phyloP scores from a whole-genome alignment of 202 grass and related monocot genomes.

The Brachypodium distachyon region DNA sequence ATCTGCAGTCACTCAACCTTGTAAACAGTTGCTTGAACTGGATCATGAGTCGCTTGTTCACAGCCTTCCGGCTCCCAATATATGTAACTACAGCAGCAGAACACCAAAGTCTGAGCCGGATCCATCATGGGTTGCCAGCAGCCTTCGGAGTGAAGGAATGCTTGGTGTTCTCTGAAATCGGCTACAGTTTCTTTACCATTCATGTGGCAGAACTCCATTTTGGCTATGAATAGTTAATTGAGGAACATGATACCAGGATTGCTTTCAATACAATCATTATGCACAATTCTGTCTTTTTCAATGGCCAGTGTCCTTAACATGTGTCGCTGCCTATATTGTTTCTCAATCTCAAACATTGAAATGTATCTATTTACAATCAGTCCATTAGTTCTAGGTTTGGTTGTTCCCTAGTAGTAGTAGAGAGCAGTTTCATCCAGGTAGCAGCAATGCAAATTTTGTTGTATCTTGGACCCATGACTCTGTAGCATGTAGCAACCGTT shows the following conservation, averaged over 20 bases:
- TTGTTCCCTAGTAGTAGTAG: neutral
- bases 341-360: neutral
- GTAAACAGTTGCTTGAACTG: neutral
- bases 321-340: neutral
- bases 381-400: slow-evolving; percentile 1
- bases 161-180: slow-evolving; percentile 1
- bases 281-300: neutral
- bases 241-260: neutral
- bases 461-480: neutral
- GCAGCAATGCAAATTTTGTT: neutral
- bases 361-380: neutral
- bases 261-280: neutral
- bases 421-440: neutral
- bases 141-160: neutral
- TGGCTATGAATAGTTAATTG: neutral
- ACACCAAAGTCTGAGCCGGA: neutral
- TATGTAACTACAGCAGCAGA: neutral
- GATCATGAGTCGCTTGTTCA: neutral
- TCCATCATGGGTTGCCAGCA: slow-evolving; percentile 8
- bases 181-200: neutral
- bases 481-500: neutral
- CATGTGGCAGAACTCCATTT: neutral
- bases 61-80: neutral
- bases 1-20: neutral
- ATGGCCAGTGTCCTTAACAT: neutral